phyloP scores from a whole-genome alignment of 169 alveolate species.

The Plasmodium falciparum region DNA sequence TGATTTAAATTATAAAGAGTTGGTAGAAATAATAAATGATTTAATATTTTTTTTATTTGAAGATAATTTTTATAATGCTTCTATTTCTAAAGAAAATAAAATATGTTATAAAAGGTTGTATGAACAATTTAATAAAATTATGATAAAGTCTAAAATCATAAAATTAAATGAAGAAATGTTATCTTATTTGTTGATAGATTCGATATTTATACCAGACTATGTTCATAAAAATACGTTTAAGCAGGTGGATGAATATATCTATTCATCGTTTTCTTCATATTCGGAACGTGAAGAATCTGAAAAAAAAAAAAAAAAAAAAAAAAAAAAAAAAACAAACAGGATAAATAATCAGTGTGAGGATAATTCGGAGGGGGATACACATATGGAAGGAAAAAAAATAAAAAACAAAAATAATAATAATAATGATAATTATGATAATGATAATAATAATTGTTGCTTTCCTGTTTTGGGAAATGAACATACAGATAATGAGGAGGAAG shows the following conservation, averaged over 20 bases:
- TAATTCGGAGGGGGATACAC: not conserved
- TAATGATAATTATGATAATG: not conserved
- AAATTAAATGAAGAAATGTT: slow-evolving; percentile 33
- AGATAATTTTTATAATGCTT: slow-evolving; percentile 46
- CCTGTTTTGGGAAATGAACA: not conserved
- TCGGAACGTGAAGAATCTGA: slow-evolving; percentile 16
- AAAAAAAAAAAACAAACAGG: not conserved
- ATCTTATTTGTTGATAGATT: slow-evolving; percentile 28
- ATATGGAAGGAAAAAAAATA: not conserved
- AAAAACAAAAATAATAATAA: not conserved
- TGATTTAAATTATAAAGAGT: not conserved
- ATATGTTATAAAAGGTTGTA: slow-evolving; percentile 42
- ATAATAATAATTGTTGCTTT: not conserved
- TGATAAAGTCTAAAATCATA: slow-evolving; percentile 48
- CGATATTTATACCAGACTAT: slow-evolving; percentile 52
- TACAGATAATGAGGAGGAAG: not conserved
- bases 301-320: not conserved
- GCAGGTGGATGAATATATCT: slow-evolving; percentile 32
- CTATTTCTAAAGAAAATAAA: slow-evolving; percentile 13
- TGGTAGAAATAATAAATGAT: slow-evolving; percentile 5
- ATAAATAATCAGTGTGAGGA: not conserved
- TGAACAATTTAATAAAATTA: slow-evolving; percentile 39
- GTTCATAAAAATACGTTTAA: slow-evolving; percentile 31
- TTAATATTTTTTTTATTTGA: slow-evolving; percentile 32
- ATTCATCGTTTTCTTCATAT: slow-evolving; percentile 62